Evolutionary conservation across 306 rosid genomes (phyloP).

Genomic region (Trifolium repens): DNA sequence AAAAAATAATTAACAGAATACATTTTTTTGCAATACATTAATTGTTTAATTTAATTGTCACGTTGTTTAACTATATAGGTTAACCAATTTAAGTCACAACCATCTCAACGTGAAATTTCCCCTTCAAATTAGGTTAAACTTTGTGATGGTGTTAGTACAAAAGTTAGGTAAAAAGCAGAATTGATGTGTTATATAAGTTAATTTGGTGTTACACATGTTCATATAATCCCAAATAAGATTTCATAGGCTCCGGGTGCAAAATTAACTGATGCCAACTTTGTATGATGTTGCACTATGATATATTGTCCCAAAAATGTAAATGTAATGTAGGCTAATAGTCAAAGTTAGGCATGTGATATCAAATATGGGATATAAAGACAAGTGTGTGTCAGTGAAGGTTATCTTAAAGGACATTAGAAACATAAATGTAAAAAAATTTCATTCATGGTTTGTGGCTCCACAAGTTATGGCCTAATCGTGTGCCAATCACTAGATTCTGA

Average conservation of each 20-base stretch:
- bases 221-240: slow-evolving; percentile 7
- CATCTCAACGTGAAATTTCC: slow-evolving; percentile 18
- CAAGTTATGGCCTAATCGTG: slow-evolving; percentile 36
- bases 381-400: slow-evolving; percentile 46
- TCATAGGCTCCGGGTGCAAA: background rate
- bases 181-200: background rate
- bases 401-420: slow-evolving; percentile 40
- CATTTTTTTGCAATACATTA: background rate
- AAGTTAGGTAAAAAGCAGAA: slow-evolving; percentile 35
- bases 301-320: slow-evolving; percentile 41
- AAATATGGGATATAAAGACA: slow-evolving; percentile 47
- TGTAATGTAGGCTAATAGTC: slow-evolving; percentile 50
- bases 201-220: slow-evolving; percentile 31
- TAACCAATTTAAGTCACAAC: slow-evolving; percentile 24
- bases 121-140: slow-evolving; percentile 25
- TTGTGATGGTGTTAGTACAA: background rate
- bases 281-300: slow-evolving; percentile 5
- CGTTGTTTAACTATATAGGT: slow-evolving; percentile 34
- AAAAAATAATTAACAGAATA: background rate
- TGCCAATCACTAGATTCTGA: slow-evolving; percentile 35
- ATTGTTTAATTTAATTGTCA: slow-evolving; percentile 5
- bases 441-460: slow-evolving; percentile 36
- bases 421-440: slow-evolving; percentile 34
- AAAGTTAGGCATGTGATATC: slow-evolving; percentile 54
- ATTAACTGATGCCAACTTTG: slow-evolving; percentile 31